Evolutionary conservation across 257 asterid species (phyloP).

Genomic region (Fraxinus pennsylvanica): DNA sequence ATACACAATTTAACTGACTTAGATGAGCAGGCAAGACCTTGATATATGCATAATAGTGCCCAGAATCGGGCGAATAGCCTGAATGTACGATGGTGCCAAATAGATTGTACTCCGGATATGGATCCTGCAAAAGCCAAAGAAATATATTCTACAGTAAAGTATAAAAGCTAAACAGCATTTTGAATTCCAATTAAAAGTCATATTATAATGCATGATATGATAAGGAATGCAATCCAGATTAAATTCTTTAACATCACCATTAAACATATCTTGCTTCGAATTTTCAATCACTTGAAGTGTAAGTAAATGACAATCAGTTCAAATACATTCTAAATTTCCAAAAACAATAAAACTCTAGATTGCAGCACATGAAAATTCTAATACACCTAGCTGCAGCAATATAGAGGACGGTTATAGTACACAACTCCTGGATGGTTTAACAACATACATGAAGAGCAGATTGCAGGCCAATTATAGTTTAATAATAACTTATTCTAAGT

Average conservation of each 20-base stretch:
- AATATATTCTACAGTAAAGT: conserved; percentile 26
- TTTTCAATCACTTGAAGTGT: neutral
- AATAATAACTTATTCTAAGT: neutral
- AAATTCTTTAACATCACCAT: neutral
- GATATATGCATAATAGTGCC: conserved; percentile 97
- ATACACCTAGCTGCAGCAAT: neutral
- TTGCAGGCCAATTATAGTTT: neutral
- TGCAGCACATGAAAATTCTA: neutral
- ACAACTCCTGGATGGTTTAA: conserved; percentile 7
- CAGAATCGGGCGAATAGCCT: conserved; percentile 95
- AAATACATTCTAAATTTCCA: neutral
- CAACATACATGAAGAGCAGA: conserved; percentile 3
- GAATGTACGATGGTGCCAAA: conserved; percentile 96
- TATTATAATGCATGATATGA: neutral
- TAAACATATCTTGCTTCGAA: neutral
- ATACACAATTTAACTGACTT: conserved; percentile 15
- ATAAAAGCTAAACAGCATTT: conserved; percentile 11
- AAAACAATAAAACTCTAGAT: neutral
- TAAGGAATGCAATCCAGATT: neutral
- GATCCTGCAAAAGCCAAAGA: conserved; percentile 60
- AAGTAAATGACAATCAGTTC: neutral
- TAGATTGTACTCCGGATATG: conserved; percentile 80
- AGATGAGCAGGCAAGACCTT: conserved; percentile 54
- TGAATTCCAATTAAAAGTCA: neutral
- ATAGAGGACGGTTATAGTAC: neutral